phyloP scores from a whole-genome alignment of 2,329 filamentous ascomycete genomes.

The Tolypocladium album region DNA sequence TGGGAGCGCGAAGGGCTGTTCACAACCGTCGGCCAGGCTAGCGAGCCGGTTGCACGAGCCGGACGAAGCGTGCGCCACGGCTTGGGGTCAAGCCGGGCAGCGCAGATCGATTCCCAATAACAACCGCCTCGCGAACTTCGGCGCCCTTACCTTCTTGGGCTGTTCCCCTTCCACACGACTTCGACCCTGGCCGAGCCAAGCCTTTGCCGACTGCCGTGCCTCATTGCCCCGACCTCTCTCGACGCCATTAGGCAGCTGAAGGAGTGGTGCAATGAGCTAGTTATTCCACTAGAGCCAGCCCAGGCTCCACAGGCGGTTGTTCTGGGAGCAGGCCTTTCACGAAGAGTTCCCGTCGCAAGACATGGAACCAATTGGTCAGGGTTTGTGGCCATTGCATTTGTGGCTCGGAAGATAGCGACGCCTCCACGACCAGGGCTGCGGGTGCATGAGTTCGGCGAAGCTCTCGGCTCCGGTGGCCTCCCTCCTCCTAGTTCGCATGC shows the following conservation, averaged over 20 bases:
- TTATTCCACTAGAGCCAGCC: neutral
- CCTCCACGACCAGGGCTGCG: neutral
- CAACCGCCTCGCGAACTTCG: neutral
- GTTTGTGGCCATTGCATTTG: neutral
- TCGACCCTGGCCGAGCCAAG: neutral
- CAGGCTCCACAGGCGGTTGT: neutral
- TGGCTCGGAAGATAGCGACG: neutral
- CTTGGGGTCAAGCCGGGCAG: neutral
- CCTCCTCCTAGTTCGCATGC: neutral
- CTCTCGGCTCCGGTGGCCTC: slow-evolving; percentile 4
- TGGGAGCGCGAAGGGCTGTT: neutral
- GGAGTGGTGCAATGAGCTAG: neutral
- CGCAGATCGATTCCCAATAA: neutral
- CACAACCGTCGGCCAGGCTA: neutral
- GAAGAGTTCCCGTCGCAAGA: neutral
- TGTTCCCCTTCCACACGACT: neutral
- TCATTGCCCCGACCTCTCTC: neutral
- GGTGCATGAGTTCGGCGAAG: neutral
- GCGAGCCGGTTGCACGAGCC: neutral
- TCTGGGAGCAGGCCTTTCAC: neutral
- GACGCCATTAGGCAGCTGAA: neutral
- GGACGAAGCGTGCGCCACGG: neutral
- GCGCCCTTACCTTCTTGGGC: neutral
- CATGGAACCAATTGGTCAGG: neutral
- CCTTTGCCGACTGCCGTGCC: neutral